Conservation (phyloP, 225 moss, liverwort and hornwort species). For the Bryoerythrophyllum caledonicum region DNA sequence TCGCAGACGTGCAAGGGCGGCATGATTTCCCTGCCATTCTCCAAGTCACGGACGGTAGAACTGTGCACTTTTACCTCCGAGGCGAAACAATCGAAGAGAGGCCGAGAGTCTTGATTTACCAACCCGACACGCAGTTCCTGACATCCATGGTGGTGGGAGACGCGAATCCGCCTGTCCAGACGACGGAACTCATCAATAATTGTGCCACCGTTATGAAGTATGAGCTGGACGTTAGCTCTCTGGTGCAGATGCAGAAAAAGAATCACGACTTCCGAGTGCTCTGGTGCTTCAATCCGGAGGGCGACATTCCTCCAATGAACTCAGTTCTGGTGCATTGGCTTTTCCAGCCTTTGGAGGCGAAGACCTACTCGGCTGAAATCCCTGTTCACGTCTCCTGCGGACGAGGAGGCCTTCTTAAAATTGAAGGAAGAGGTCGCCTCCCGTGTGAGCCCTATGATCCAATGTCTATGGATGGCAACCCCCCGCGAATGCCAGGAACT, state of each 20-base stretch:
- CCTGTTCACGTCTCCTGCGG: constrained; percentile 49
- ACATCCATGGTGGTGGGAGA: constrained; percentile 64
- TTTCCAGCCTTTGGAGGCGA: constrained; percentile 85
- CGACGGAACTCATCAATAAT: constrained; percentile 79
- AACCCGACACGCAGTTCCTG: constrained; percentile 65
- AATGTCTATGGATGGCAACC: constrained; percentile 44
- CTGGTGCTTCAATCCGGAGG: constrained; percentile 86
- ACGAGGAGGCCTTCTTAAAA: constrained; percentile 49
- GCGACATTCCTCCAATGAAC: constrained; percentile 73
- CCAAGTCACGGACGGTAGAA: constrained; percentile 76
- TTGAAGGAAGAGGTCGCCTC: constrained; percentile 63
- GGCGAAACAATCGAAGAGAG: constrained; percentile 63
- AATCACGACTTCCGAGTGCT: constrained; percentile 81
- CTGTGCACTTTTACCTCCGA: constrained; percentile 64
- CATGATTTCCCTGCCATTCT: constrained; percentile 74
- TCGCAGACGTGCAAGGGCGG: constrained; percentile 61
- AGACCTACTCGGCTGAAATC: constrained; percentile 54
- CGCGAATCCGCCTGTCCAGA: constrained; percentile 72
- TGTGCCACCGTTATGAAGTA: constrained; percentile 64
- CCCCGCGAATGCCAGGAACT: constrained; percentile 43
- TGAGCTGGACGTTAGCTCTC: constrained; percentile 51
- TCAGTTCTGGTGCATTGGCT: constrained; percentile 83
- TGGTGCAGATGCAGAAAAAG: constrained; percentile 58
- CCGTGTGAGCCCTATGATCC: constrained; percentile 45
- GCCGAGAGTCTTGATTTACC: constrained; percentile 61